These are phyloP conservation scores for Aspergillus incahuasiensis DNA, from an alignment of 495 filamentous ascomycete genomes.

Conservation along the genomic window DNA sequence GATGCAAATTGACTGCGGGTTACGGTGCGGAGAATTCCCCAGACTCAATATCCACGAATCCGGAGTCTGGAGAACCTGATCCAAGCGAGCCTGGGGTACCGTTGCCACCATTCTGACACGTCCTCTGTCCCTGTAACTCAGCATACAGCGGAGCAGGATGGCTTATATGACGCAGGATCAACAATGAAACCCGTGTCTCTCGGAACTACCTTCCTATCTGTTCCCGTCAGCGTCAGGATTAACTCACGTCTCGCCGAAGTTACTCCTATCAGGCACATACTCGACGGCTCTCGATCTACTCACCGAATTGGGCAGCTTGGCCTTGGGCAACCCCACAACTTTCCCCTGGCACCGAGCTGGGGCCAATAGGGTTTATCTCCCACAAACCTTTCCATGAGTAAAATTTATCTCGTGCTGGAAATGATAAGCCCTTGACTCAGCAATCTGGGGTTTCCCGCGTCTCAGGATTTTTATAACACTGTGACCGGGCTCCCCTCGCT, in stretches of 20 bases:
- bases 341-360: not conserved
- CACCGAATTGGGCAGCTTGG: not conserved
- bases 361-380: slow-evolving; percentile 9
- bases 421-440: slow-evolving; percentile 14
- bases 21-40: slow-evolving; percentile 11
- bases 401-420: slow-evolving; percentile 15
- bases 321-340: slow-evolving; percentile 11
- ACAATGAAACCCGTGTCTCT: not conserved
- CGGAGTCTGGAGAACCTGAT: slow-evolving; percentile 3
- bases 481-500: not conserved
- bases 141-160: not conserved
- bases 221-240: not conserved
- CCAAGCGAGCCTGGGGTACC: not conserved
- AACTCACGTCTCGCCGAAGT: not conserved
- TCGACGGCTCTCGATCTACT: not conserved
- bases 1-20: not conserved
- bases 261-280: not conserved
- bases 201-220: not conserved
- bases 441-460: slow-evolving; percentile 3
- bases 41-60: not conserved
- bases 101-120: not conserved
- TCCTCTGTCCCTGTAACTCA: not conserved
- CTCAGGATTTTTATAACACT: slow-evolving; percentile 3
- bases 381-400: slow-evolving; percentile 10
- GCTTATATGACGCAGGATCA: not conserved